Evolutionary conservation across 2,329 filamentous ascomycete species (phyloP).

Genomic region (Botrytis cinerea): DNA sequence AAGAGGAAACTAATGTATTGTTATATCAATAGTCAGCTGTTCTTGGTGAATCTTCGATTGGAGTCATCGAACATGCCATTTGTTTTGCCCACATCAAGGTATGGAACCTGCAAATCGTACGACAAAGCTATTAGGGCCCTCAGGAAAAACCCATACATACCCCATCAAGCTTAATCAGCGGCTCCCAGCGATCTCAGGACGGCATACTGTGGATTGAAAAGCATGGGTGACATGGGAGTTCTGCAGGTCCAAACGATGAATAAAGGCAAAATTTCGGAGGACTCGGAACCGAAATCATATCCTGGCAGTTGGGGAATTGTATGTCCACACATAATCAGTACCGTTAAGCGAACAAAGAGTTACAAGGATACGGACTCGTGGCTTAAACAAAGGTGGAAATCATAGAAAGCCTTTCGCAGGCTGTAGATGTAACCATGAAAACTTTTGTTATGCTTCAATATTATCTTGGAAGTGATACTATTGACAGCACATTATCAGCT

Average conservation of each 20-base stretch:
- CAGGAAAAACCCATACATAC: not conserved
- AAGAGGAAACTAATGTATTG: not conserved
- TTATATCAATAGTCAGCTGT: not conserved
- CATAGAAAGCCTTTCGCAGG: too few relatives aligned
- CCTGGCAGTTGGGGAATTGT: too few relatives aligned
- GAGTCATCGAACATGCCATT: not conserved
- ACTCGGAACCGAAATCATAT: too few relatives aligned
- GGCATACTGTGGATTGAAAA: not conserved
- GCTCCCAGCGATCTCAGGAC: not conserved
- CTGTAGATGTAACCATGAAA: not conserved
- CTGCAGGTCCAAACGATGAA: not conserved
- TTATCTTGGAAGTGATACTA: not conserved
- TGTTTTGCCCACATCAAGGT: not conserved
- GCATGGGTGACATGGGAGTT: not conserved
- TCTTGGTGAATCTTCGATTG: not conserved
- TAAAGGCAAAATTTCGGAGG: too few relatives aligned
- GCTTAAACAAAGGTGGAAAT: too few relatives aligned
- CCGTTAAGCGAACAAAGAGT: too few relatives aligned
- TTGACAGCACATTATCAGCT: not conserved
- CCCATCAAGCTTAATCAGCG: not conserved
- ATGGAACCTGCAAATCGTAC: not conserved
- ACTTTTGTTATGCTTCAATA: not conserved
- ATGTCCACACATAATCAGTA: too few relatives aligned
- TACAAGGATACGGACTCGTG: too few relatives aligned
- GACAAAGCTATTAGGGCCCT: not conserved